Evolutionary conservation across 495 filamentous ascomycete genomes (phyloP).

Genomic region (Neurospora sp.): DNA sequence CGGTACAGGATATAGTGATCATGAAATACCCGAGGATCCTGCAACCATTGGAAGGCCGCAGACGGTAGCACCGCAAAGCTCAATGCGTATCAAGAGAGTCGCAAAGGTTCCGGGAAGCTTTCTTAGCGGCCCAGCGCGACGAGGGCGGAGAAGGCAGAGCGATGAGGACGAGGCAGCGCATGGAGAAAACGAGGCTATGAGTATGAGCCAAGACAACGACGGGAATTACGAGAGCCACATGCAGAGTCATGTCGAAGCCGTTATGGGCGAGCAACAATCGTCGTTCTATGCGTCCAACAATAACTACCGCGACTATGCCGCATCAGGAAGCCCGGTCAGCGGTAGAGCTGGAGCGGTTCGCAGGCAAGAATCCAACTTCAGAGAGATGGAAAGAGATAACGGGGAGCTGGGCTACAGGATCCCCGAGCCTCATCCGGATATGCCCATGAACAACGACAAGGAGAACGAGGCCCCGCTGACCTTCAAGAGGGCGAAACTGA

Average conservation of each 20-base stretch:
- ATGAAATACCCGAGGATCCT: constrained; percentile 30
- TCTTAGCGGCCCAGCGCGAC: constrained; percentile 61
- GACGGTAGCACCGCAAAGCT: constrained; percentile 52
- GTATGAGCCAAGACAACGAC: constrained; percentile 22
- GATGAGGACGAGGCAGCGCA: constrained; percentile 52
- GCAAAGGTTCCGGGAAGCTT: constrained; percentile 62
- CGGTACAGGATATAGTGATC: constrained; percentile 22
- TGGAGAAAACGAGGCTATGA: constrained; percentile 23
- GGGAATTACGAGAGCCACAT: constrained; percentile 20
- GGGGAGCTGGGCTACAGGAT: constrained; percentile 45
- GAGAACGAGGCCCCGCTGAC: constrained; percentile 74
- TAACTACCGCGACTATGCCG: constrained; percentile 26
- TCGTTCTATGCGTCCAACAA: constrained; percentile 23
- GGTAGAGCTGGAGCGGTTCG: constrained; percentile 24
- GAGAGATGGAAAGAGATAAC: constrained; percentile 4
- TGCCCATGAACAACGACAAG: constrained; percentile 58
- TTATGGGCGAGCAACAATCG: constrained; percentile 21
- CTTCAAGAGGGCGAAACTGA: constrained; percentile 44
- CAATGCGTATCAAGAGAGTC: constrained; percentile 62
- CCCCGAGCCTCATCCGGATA: constrained; percentile 43
- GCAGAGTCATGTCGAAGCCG: constrained; percentile 25
- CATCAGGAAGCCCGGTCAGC: constrained; percentile 37
- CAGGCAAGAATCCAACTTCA: constrained; percentile 15
- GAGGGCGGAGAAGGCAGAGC: constrained; percentile 62
- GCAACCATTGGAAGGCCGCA: constrained; percentile 33